Conservation (phyloP, 2,329 filamentous ascomycete genomes). For the Botrytis aclada region DNA sequence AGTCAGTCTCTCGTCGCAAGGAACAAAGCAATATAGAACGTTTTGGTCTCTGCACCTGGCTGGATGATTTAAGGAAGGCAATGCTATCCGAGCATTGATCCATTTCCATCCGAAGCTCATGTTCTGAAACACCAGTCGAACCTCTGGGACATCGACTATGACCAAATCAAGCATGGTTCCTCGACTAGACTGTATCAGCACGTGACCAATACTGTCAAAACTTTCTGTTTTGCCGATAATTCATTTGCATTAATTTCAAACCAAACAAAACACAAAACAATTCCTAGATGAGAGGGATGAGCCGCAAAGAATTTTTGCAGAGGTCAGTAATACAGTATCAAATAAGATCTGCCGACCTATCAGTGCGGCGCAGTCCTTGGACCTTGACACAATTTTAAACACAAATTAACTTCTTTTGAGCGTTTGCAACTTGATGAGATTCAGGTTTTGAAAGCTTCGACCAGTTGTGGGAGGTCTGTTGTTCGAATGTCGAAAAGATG, state of each 20-base stretch:
- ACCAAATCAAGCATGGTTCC: background rate
- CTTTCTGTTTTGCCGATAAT: background rate
- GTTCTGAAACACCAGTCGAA: background rate
- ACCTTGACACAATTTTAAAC: background rate
- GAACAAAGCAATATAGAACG: background rate
- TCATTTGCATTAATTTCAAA: background rate
- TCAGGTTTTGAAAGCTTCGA: background rate
- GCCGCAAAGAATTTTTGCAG: too few relatives aligned
- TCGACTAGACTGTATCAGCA: background rate
- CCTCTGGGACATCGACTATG: background rate
- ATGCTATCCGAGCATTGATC: background rate
- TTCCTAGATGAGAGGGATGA: background rate
- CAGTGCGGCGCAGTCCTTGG: background rate
- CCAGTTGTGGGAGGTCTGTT: background rate
- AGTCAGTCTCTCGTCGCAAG: background rate
- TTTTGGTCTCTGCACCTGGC: background rate
- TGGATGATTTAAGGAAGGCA: background rate
- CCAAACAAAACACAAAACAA: background rate
- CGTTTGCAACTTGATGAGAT: conserved; percentile 1
- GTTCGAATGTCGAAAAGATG: conserved; percentile 1
- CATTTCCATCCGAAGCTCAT: background rate
- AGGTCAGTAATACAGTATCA: background rate
- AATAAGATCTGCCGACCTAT: background rate
- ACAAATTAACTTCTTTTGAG: background rate
- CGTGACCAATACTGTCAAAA: background rate